A percentile compares a stretch with the other conserved stretches of the same genome.
phyloP scores from a whole-genome alignment of 371 early-diverging fungal species.

The Scutellospora calospora region DNA sequence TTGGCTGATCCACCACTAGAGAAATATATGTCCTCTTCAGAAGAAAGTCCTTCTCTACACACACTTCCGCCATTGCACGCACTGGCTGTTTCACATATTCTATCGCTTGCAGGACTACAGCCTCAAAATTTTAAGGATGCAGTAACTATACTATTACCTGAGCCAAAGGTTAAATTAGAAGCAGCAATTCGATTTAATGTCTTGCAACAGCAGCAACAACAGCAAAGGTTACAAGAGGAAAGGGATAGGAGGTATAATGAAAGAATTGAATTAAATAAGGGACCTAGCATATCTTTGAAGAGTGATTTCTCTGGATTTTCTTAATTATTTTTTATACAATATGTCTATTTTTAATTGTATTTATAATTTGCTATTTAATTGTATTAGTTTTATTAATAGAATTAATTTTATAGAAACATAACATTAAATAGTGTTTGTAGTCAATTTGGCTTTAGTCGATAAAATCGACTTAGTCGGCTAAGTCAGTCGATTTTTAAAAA shows the following conservation, averaged over 20 bases:
- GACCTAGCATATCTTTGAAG: slow-evolving; percentile 63
- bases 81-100: slow-evolving; percentile 49
- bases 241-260: slow-evolving; percentile 50
- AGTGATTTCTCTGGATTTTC: slow-evolving; percentile 59
- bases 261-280: slow-evolving; percentile 45
- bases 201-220: slow-evolving; percentile 51
- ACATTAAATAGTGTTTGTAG: no score
- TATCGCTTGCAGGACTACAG: slow-evolving; percentile 53
- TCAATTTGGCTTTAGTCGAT: no score
- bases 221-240: slow-evolving; percentile 51
- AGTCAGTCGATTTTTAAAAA: no score
- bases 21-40: neutral
- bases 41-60: neutral
- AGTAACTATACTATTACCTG: slow-evolving; percentile 48
- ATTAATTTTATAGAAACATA: no score
- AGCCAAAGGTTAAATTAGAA: slow-evolving; percentile 55
- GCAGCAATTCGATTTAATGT: slow-evolving; percentile 59
- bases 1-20: slow-evolving; percentile 53
- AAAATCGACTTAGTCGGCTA: no score
- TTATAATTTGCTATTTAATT: no score
- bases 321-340: slow-evolving; percentile 8
- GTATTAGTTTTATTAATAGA: no score
- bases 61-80: slow-evolving; percentile 50
- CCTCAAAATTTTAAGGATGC: slow-evolving; percentile 57
- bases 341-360: neutral